A percentile compares a stretch with the other conserved stretches of the same genome.
These are phyloP conservation scores for Mycotypha africana DNA, from an alignment of 371 early-diverging fungal genomes.

Conservation along the genomic window DNA sequence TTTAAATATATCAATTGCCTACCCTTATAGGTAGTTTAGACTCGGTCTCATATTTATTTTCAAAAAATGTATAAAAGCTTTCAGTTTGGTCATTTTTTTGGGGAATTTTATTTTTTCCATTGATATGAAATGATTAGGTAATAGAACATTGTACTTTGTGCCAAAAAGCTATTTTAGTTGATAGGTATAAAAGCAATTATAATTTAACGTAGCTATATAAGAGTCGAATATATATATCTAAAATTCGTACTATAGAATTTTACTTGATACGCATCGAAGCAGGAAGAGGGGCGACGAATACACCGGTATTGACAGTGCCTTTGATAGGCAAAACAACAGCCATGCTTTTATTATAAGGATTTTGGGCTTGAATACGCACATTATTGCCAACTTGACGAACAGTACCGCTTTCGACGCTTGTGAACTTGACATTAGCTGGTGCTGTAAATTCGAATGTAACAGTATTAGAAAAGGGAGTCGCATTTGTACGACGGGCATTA, in stretches of 20 bases:
- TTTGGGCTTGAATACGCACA: conserved; percentile 21
- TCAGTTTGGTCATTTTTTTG: no score
- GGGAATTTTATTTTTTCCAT: no score
- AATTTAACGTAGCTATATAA: no score
- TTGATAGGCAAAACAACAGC: conserved; percentile 16
- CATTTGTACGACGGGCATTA: conserved; percentile 28
- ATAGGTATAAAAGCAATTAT: no score
- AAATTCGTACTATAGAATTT: no score
- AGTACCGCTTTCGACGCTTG: conserved; percentile 12
- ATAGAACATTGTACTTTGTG: no score
- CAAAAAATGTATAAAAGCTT: no score
- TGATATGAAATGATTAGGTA: no score
- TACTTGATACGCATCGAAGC: conserved; percentile 14
- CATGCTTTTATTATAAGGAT: conserved; percentile 24
- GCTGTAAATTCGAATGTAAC: conserved; percentile 26
- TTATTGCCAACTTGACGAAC: conserved; percentile 23
- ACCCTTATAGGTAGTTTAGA: no score
- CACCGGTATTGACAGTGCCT: conserved; percentile 19
- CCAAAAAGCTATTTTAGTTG: neutral
- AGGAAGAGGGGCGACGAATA: conserved; percentile 30
- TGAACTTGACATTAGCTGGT: conserved; percentile 17
- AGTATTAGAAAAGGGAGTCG: conserved; percentile 16
- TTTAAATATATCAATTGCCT: no score
- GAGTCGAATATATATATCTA: no score
- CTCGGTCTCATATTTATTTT: no score